Conservation (phyloP, 1,139 yeast genomes). For the Protomyces inundatus region DNA sequence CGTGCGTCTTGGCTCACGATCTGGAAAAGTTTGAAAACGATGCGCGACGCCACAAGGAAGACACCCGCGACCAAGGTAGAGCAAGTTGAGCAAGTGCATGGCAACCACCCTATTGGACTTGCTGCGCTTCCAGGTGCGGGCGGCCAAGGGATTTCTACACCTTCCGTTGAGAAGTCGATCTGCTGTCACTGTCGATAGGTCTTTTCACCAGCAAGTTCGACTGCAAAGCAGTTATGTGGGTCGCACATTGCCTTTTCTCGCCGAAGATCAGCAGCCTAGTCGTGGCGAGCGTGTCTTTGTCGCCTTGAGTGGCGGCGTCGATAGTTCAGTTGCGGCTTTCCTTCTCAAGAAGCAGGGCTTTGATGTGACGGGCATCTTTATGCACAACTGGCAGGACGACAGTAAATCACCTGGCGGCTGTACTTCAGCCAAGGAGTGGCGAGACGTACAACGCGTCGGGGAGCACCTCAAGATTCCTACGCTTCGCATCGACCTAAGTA, state of each 20-base stretch:
- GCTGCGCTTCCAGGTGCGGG: background rate
- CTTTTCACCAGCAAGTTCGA: background rate
- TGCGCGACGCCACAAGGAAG: background rate
- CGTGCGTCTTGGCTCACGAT: no score
- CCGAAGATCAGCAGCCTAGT: conserved; percentile 3
- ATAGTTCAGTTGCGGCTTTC: conserved; percentile 85
- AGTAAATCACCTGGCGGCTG: conserved; percentile 28
- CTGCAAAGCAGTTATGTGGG: background rate
- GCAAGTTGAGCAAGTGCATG: background rate
- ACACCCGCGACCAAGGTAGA: background rate
- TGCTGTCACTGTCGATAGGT: no score
- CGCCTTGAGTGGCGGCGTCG: conserved; percentile 97
- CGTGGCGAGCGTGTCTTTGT: conserved; percentile 46
- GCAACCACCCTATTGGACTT: background rate
- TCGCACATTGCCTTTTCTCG: background rate
- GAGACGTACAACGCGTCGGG: conserved; percentile 67
- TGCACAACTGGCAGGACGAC: conserved; percentile 29
- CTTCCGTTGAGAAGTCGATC: no score
- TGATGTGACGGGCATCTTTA: conserved; percentile 29
- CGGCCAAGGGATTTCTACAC: background rate
- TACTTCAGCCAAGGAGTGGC: conserved; percentile 76
- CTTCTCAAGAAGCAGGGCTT: conserved; percentile 44
- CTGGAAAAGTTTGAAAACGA: no score
- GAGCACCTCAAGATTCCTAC: conserved; percentile 58
- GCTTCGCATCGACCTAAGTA: conserved; percentile 75